These are phyloP conservation scores for Fusarium subtropicale DNA, from an alignment of 2,329 filamentous ascomycete genomes.

Conservation along the genomic window DNA sequence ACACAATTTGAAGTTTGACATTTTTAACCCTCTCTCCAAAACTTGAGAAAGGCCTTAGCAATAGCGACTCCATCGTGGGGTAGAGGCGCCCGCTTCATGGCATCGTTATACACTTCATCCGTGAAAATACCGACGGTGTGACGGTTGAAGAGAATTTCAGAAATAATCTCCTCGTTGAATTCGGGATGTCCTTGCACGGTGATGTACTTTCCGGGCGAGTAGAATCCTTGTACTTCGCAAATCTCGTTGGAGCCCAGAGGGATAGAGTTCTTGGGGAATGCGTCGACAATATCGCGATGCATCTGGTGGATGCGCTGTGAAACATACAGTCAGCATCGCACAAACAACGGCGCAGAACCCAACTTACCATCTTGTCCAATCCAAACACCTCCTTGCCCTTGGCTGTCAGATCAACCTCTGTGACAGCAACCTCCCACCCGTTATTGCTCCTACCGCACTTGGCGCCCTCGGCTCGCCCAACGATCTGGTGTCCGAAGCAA, in stretches of 20 bases:
- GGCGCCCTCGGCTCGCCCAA: constrained; percentile 57
- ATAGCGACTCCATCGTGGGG: constrained; percentile 85
- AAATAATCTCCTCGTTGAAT: constrained; percentile 56
- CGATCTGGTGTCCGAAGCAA: constrained; percentile 63
- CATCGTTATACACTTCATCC: constrained; percentile 76
- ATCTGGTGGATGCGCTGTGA: constrained; percentile 58
- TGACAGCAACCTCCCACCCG: constrained; percentile 61
- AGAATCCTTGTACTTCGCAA: constrained; percentile 59
- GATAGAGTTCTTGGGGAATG: constrained; percentile 54
- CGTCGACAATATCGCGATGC: constrained; percentile 59
- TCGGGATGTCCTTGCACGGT: constrained; percentile 63
- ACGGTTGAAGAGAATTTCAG: constrained; percentile 60
- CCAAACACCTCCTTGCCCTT: constrained; percentile 56
- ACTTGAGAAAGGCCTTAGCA: constrained; percentile 78
- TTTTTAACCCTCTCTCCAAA: constrained; percentile 69
- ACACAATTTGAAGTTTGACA: not conserved
- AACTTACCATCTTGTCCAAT: constrained; percentile 50
- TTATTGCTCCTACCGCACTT: constrained; percentile 53
- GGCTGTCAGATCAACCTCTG: constrained; percentile 54
- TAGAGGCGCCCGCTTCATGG: constrained; percentile 71
- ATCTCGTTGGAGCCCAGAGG: constrained; percentile 56
- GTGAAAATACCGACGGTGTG: constrained; percentile 75
- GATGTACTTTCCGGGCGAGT: constrained; percentile 54
- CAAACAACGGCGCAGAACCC: constrained; percentile 53
- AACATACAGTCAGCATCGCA: constrained; percentile 60